phyloP scores from a whole-genome alignment of 176 grass and related monocot species.

The Rhynchospora breviuscula region DNA sequence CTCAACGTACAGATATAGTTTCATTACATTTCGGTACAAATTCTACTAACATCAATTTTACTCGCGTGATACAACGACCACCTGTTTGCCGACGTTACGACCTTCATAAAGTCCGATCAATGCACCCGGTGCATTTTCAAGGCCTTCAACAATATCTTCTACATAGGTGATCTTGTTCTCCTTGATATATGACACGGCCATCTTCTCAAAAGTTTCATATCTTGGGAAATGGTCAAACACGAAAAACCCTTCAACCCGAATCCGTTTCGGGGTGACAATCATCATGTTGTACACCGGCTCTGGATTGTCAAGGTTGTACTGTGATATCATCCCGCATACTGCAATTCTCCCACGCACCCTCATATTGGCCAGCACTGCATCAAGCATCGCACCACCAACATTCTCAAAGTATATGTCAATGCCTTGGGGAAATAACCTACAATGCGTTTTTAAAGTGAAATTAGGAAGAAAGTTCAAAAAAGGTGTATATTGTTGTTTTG shows the following conservation, averaged over 20 bases:
- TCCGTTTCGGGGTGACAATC: slow-evolving; percentile 14
- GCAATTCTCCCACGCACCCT: slow-evolving; percentile 25
- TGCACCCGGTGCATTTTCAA: slow-evolving; percentile 43
- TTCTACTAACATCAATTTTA: neutral
- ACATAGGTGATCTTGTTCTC: slow-evolving; percentile 44
- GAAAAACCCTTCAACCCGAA: slow-evolving; percentile 49
- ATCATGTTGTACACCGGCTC: neutral
- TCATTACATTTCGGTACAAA: no score
- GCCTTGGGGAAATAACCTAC: slow-evolving; percentile 40
- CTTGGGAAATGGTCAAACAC: slow-evolving; percentile 41
- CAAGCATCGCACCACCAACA: slow-evolving; percentile 43
- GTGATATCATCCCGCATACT: slow-evolving; percentile 41
- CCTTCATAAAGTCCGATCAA: slow-evolving; percentile 50
- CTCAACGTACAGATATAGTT: no score
- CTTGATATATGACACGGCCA: slow-evolving; percentile 29
- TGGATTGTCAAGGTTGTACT: slow-evolving; percentile 30
- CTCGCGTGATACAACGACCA: slow-evolving; percentile 34
- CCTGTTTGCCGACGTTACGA: slow-evolving; percentile 65
- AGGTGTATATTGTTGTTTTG: no score
- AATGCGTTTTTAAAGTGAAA: no score
- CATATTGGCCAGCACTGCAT: slow-evolving; percentile 50
- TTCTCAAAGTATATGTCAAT: slow-evolving; percentile 79
- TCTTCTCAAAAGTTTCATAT: slow-evolving; percentile 37
- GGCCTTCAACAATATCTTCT: slow-evolving; percentile 48
- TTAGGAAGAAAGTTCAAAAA: no score